Base-by-base conservation (phyloP, 1,284 basidiomycete genomes). In the Paramarasmius palmivorus region DNA sequence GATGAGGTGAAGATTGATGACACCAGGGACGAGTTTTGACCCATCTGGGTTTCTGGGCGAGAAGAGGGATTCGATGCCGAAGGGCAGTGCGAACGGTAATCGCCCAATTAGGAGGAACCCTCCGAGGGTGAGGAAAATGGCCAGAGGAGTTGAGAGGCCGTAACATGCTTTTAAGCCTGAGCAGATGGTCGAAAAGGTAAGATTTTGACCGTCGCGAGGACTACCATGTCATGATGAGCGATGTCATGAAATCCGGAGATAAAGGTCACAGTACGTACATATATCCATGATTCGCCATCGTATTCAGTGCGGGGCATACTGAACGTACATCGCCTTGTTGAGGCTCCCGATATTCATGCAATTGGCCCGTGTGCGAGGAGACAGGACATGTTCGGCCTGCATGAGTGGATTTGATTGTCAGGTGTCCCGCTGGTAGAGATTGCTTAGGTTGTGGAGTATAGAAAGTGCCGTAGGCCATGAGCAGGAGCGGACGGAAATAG, bases 251-350 rank as follows among this genome's bases (percentile, higher is more conserved):
- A 32, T 12, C 6, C 12, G 7, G 20, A 15, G 35, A 12, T 20
- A 34, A 22, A 15, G 36, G 39, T 38, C 25, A 48, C 25, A n/a
- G n/a, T n/a, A 52, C 50, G 14, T 48, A 59, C 58, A 59, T 50
- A 20, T 50, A 59, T 4, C 55, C 58, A 34, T 59, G 58, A 52
- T 59, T 58, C 14, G 58, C 58, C 37, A 57, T 57, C 5, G 58
- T 34, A 26, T 59, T 59, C 49, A 59, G 26, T 10, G 58, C 58
- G 7, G 58, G 58, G 44, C 58, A 59, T 29, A 56, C 56, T 7
- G 55, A 52, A 12, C 58, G 45, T 19, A 38, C 42, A 32, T 59
- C 52, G 26, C 47, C 55, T 19, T 5, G 10, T 22, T 23, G 23
- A 8, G 51, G 55, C 29, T 34, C 42, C 14, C 42, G 19, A 45